Conservation (phyloP, 345 rosid species). For the Moringa oleifera region DNA sequence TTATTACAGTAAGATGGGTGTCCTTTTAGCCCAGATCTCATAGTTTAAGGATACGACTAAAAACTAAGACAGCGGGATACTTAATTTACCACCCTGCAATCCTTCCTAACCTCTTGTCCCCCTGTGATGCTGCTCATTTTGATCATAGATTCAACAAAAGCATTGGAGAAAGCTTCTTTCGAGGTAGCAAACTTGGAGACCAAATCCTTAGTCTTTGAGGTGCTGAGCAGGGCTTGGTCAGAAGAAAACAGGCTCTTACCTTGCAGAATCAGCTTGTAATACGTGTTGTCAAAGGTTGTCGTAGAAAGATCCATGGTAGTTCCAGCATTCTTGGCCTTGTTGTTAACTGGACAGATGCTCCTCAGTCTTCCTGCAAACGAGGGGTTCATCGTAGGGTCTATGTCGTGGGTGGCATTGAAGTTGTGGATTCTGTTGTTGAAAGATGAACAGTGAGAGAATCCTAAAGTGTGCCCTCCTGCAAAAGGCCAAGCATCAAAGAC, state of each 20-base stretch:
- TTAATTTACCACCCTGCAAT: conserved; percentile 39
- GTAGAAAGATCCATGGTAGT: conserved; percentile 37
- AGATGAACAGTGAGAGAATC: conserved; percentile 47
- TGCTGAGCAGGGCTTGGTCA: conserved; percentile 38
- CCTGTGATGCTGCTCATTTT: conserved; percentile 48
- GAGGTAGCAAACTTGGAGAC: conserved; percentile 35
- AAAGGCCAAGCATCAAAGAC: no score
- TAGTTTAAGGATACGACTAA: background rate
- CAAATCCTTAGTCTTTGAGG: conserved; percentile 24
- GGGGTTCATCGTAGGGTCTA: conserved; percentile 32
- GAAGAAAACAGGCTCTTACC: conserved; percentile 34
- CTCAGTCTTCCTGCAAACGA: conserved; percentile 35
- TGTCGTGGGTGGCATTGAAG: conserved; percentile 26
- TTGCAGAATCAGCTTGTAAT: conserved; percentile 40
- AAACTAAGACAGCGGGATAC: background rate
- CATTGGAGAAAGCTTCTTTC: conserved; percentile 22
- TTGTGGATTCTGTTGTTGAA: conserved; percentile 37
- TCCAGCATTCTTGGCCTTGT: conserved; percentile 32
- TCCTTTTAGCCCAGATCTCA: conserved; percentile 8
- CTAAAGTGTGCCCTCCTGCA: conserved; percentile 46
- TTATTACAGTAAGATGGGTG: no score
- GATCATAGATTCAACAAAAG: conserved; percentile 37
- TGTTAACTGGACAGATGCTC: conserved; percentile 26
- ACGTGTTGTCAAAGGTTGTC: conserved; percentile 40
- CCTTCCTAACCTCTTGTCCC: conserved; percentile 44